Evolutionary conservation across 2,329 filamentous ascomycete species (phyloP), one percentile per base, ranked within the genome.

Genomic region (Huntiella bhutanensis): DNA sequence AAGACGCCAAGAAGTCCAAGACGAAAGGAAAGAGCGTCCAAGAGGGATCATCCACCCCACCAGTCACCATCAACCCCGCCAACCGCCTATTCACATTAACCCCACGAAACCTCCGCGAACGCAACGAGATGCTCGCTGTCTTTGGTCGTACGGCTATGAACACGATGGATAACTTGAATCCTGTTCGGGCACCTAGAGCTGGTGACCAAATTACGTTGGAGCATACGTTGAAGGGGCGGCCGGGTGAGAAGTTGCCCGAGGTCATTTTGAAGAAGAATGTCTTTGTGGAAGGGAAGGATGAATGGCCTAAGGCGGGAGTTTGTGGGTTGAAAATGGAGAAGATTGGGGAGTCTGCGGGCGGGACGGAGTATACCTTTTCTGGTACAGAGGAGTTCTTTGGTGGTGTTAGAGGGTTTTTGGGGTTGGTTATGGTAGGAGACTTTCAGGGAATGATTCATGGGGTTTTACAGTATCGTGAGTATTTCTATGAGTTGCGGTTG

Each of bases 231-330:
- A 66, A 64, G 47, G 65, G 70, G 4, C 71, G 71, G 12, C 70
- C 74, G 17, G 70, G 70, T 1, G 71, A 75, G 53, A 77, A 73
- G 53, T 67, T 91, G 44, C 74, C 77, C 1, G 78, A 84, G 45
- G 68, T 85, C 32, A 77, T 80, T 15, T 66, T 83, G 28, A 73
- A 82, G 39, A 73, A 80, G 33, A 95, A 94, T 56, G 70, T 83
- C 10, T 88, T 94, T 56, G 76, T 93, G 50, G 81, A 86, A 54
- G 84, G 83, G 41, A 87, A 85, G 56, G 84, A 91, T 52, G 76
- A 82, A 43, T 95, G 87, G 87, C 87, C 86, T 3, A 70, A 75
- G 32, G 77, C 78, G 44, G 75, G 84, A 1, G 78, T 81, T 33
- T 83, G 82, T 12, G 91, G 91, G 0, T 66, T 98, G 47, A 78